These are phyloP conservation scores for Avena sativa DNA, from an alignment of 176 grass and related monocot genomes.

Conservation along the genomic window DNA sequence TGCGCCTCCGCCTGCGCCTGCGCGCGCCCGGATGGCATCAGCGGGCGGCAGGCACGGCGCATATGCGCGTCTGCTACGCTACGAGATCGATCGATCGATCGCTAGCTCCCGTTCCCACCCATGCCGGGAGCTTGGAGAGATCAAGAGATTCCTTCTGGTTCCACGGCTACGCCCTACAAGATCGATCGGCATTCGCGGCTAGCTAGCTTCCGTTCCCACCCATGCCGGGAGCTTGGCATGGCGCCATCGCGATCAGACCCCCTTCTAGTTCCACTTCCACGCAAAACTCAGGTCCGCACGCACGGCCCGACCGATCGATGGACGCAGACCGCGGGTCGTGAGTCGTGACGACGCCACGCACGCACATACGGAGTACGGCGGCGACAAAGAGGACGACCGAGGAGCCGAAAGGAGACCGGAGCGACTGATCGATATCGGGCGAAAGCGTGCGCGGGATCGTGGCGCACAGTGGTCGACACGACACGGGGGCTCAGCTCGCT, in stretches of 20 bases:
- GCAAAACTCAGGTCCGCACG: background rate
- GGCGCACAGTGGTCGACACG: too few relatives aligned
- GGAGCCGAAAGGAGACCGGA: background rate
- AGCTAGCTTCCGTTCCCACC: background rate
- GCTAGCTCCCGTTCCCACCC: background rate
- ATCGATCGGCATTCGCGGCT: background rate
- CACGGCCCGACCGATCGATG: background rate
- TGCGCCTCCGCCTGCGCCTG: background rate
- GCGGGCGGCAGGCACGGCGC: background rate
- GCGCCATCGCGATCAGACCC: background rate
- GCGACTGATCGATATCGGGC: background rate
- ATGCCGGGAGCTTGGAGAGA: background rate
- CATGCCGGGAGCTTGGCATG: background rate
- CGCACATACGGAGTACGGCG: too few relatives aligned
- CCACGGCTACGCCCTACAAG: background rate
- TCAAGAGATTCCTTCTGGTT: background rate
- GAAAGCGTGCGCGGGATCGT: too few relatives aligned
- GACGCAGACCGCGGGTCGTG: background rate
- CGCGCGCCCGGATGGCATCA: slow-evolving; percentile 2
- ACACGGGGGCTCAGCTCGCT: too few relatives aligned
- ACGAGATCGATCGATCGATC: background rate
- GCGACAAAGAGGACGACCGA: background rate
- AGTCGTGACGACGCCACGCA: background rate
- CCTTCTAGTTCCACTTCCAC: background rate
- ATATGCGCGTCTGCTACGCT: background rate